Percentiles rank a stretch among this genome's conserved stretches.
These are phyloP conservation scores for Chenopodium suecicum DNA, from an alignment of 148 eudicot genomes.

Conservation along the genomic window DNA sequence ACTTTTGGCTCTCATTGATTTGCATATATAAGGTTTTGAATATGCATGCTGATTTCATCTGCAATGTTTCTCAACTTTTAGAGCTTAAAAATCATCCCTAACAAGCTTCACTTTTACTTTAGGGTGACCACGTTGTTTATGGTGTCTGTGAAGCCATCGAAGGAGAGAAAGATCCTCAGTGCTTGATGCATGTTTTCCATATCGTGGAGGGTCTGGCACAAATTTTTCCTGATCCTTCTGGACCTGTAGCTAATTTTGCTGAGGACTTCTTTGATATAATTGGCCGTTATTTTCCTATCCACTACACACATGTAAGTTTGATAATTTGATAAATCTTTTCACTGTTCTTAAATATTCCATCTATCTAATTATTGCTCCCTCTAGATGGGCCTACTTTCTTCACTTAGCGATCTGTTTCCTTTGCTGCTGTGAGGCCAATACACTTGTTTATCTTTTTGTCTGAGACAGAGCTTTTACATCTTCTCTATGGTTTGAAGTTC, in stretches of 20 bases:
- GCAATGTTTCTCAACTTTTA: conserved; percentile 3
- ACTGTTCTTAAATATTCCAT: neutral
- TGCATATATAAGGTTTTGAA: neutral
- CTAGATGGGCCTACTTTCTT: neutral
- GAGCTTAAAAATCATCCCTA: conserved; percentile 4
- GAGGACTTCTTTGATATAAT: conserved; percentile 77
- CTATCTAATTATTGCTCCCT: neutral
- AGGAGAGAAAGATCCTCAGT: conserved; percentile 89
- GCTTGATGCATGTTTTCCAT: conserved; percentile 66
- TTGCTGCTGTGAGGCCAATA: neutral
- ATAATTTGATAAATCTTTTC: neutral
- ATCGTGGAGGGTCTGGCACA: conserved; percentile 62
- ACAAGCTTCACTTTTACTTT: conserved; percentile 6
- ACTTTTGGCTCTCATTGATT: no score
- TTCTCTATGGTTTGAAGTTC: neutral
- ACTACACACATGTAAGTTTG: conserved; percentile 85
- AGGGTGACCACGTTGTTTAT: conserved; percentile 75
- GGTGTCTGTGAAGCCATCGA: conserved; percentile 88
- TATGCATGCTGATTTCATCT: conserved; percentile 6
- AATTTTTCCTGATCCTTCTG: conserved; percentile 55
- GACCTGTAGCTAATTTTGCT: conserved; percentile 67
- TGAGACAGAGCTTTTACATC: neutral
- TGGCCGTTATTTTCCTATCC: conserved; percentile 87
- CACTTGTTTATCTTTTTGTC: neutral
- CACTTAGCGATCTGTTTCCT: neutral